A percentile compares a stretch with the other conserved stretches of the same genome.
Evolutionary conservation across 345 rosid genomes (phyloP).

Genomic region (Citrus glauca): DNA sequence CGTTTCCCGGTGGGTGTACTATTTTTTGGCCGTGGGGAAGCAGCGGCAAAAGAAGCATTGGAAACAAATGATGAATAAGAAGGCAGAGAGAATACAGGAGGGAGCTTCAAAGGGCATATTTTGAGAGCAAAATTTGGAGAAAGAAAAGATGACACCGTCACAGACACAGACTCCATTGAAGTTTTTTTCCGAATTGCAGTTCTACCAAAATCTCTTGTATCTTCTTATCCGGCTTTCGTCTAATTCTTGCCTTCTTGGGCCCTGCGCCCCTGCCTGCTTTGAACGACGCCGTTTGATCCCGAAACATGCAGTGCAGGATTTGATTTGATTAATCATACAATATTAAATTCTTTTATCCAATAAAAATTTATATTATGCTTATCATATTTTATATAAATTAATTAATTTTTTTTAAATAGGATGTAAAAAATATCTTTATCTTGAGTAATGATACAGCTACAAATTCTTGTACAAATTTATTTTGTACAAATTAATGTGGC

Average conservation of each 20-base stretch:
- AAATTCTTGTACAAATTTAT: too few relatives aligned
- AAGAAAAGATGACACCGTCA: constrained; percentile 15
- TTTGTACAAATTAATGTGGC: too few relatives aligned
- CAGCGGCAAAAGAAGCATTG: constrained; percentile 22
- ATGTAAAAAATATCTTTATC: too few relatives aligned
- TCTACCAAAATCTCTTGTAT: too few relatives aligned
- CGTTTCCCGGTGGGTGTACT: constrained; percentile 14
- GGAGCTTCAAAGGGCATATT: background rate
- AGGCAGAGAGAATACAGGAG: constrained; percentile 16
- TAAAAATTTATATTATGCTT: too few relatives aligned
- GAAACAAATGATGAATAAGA: constrained; percentile 22
- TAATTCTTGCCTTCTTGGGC: background rate
- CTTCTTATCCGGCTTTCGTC: background rate
- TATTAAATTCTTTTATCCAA: too few relatives aligned
- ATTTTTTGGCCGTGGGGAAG: constrained; percentile 20
- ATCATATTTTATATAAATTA: too few relatives aligned
- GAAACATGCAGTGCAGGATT: too few relatives aligned
- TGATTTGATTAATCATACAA: too few relatives aligned
- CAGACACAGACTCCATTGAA: constrained; percentile 30
- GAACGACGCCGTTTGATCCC: background rate
- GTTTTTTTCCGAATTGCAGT: background rate
- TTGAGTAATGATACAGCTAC: too few relatives aligned
- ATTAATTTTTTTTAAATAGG: too few relatives aligned
- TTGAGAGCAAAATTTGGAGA: constrained; percentile 20
- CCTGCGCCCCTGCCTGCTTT: background rate